Conservation (phyloP, 768 basidiomycete species). For the Tubosaeta sp. region DNA sequence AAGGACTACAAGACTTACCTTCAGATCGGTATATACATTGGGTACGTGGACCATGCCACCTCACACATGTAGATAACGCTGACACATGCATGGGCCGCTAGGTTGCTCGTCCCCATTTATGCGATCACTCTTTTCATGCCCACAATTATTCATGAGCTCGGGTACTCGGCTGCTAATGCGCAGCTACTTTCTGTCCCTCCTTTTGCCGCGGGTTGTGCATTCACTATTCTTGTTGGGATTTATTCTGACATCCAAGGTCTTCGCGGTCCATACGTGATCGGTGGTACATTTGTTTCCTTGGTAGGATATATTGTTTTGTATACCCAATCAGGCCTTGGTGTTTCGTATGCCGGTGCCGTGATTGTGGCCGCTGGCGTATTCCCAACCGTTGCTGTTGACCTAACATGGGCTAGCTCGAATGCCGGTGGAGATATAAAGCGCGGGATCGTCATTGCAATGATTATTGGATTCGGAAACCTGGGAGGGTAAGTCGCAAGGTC, state of each 20-base stretch:
- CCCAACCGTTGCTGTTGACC: conserved; percentile 42
- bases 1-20: conserved; percentile 40
- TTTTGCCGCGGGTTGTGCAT: conserved; percentile 43
- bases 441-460: conserved; percentile 49
- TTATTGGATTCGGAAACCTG: conserved; percentile 52
- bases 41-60: conserved; percentile 24
- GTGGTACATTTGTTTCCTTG: conserved; percentile 38
- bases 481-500: conserved; percentile 39
- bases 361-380: conserved; percentile 51
- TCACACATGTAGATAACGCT: not conserved
- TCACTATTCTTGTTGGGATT: conserved; percentile 39
- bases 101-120: conserved; percentile 44
- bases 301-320: conserved; percentile 51
- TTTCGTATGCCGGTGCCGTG: conserved; percentile 44
- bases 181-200: conserved; percentile 49
- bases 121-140: conserved; percentile 49
- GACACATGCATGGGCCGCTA: conserved; percentile 16
- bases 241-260: conserved; percentile 39
- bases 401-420: conserved; percentile 55
- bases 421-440: conserved; percentile 53
- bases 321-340: conserved; percentile 19
- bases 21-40: conserved; percentile 38
- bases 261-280: conserved; percentile 49
- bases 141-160: conserved; percentile 46
- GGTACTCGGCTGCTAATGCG: conserved; percentile 48